A percentile compares a stretch with the other conserved stretches of the same genome.
Conservation (phyloP, 2,329 filamentous ascomycete genomes). For the Aureobasidium subglaciale region DNA sequence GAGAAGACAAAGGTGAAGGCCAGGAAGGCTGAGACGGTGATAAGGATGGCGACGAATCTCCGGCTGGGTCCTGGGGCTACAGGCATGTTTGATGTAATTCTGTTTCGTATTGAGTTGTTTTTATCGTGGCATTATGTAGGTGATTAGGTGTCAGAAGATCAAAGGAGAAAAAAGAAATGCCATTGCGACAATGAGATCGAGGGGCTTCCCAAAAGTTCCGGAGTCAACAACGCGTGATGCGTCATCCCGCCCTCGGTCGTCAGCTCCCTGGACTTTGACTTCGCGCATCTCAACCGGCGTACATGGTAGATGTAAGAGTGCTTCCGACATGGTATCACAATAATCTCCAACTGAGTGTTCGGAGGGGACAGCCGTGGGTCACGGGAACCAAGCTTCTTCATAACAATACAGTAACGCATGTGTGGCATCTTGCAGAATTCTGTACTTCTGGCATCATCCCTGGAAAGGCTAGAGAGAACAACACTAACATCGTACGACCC, state of each 20-base stretch:
- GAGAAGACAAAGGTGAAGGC: constrained; percentile 54
- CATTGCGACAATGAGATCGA: constrained; percentile 9
- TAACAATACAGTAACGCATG: too few species aligned
- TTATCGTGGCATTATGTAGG: neutral
- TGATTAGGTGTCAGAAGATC: neutral
- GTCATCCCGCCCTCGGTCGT: neutral
- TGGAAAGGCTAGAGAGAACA: too few species aligned
- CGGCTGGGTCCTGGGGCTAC: constrained; percentile 21
- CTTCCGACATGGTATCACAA: too few species aligned
- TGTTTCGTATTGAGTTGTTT: neutral
- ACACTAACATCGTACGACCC: too few species aligned
- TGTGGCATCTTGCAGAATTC: too few species aligned
- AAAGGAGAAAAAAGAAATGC: constrained; percentile 5
- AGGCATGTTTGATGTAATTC: constrained; percentile 15
- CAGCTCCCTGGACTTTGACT: too few species aligned
- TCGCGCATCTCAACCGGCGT: too few species aligned
- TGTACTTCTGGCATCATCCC: too few species aligned
- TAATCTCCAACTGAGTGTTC: too few species aligned
- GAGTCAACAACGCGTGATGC: neutral
- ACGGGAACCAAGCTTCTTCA: too few species aligned
- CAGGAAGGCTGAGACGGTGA: constrained; percentile 50
- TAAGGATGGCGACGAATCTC: constrained; percentile 38
- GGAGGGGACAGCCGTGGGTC: too few species aligned
- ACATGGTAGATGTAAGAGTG: too few species aligned
- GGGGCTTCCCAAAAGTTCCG: neutral